A percentile compares a stretch with the other conserved stretches of the same genome.
Evolutionary conservation across 2,329 filamentous ascomycete species (phyloP).

Genomic region (Pochonia chlamydosporia): DNA sequence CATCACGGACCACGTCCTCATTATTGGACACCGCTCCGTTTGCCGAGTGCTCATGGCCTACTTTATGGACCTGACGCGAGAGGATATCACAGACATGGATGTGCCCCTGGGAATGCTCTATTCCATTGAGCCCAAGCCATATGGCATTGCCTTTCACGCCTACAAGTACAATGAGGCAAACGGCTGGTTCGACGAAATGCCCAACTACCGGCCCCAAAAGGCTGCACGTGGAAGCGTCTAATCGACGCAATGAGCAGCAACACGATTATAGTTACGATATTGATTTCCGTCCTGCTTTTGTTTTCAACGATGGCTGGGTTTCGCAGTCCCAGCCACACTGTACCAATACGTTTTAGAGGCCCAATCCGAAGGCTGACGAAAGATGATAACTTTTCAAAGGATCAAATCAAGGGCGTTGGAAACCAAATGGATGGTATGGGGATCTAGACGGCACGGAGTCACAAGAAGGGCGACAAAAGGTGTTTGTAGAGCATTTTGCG

Average conservation of each 20-base stretch:
- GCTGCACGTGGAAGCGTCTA: constrained; percentile 22
- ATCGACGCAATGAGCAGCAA: neutral
- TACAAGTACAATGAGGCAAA: constrained; percentile 79
- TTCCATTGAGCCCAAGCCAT: constrained; percentile 93
- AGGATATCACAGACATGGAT: constrained; percentile 91
- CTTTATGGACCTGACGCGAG: constrained; percentile 85
- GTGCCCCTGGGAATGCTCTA: constrained; percentile 92
- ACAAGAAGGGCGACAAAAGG: neutral
- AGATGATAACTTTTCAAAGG: neutral
- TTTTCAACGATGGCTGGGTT: neutral
- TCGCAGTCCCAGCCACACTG: neutral
- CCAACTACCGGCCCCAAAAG: constrained; percentile 71
- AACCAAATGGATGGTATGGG: neutral
- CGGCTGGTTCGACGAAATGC: constrained; percentile 79
- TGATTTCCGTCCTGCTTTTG: neutral
- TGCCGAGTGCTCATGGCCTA: constrained; percentile 92
- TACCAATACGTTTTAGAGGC: neutral
- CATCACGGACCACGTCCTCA: constrained; percentile 89
- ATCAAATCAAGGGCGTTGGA: neutral
- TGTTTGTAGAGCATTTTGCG: neutral
- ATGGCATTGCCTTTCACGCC: constrained; percentile 94
- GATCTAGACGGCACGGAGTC: neutral
- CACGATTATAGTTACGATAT: neutral
- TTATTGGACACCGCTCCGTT: constrained; percentile 89
- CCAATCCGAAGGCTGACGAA: neutral